A percentile compares a stretch with the other conserved stretches of the same genome.
These are phyloP conservation scores for Tylopilus plumbeoviolaceoides DNA, from an alignment of 768 basidiomycete species.

Conservation along the genomic window DNA sequence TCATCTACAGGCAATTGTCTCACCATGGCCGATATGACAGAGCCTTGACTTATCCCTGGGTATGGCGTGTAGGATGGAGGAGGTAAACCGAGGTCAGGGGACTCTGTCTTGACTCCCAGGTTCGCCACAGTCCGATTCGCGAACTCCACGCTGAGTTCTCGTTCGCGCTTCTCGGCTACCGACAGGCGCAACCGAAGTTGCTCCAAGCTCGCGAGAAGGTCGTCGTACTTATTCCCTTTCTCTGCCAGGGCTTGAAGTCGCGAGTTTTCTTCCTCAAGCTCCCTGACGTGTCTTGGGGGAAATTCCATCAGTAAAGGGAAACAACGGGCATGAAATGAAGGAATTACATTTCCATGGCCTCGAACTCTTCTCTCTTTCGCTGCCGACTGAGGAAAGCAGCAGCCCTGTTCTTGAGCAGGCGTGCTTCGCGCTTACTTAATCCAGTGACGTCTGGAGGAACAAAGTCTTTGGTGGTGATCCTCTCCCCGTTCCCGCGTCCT, in stretches of 20 bases:
- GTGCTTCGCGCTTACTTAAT: slow-evolving; percentile 85
- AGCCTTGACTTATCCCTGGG: slow-evolving; percentile 40
- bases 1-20: slow-evolving; percentile 4
- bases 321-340: slow-evolving; percentile 6
- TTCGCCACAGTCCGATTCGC: slow-evolving; percentile 36
- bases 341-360: slow-evolving; percentile 84
- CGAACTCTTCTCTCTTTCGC: slow-evolving; percentile 89
- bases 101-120: slow-evolving; percentile 53
- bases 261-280: slow-evolving; percentile 81
- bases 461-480: slow-evolving; percentile 73
- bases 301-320: slow-evolving; percentile 18
- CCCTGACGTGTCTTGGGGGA: slow-evolving; percentile 65
- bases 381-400: slow-evolving; percentile 90
- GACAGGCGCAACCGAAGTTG: slow-evolving; percentile 62
- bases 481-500: slow-evolving; percentile 42
- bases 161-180: slow-evolving; percentile 63
- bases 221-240: slow-evolving; percentile 35
- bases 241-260: slow-evolving; percentile 61
- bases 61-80: slow-evolving; percentile 40
- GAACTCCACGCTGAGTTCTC: slow-evolving; percentile 60
- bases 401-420: slow-evolving; percentile 88
- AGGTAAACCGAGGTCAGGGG: slow-evolving; percentile 47
- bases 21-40: slow-evolving; percentile 72
- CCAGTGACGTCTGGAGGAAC: slow-evolving; percentile 86
- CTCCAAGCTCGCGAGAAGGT: slow-evolving; percentile 58